These are phyloP conservation scores for Aspergillus ochraceoroseus DNA, from an alignment of 2,329 filamentous ascomycete genomes.

Conservation along the genomic window DNA sequence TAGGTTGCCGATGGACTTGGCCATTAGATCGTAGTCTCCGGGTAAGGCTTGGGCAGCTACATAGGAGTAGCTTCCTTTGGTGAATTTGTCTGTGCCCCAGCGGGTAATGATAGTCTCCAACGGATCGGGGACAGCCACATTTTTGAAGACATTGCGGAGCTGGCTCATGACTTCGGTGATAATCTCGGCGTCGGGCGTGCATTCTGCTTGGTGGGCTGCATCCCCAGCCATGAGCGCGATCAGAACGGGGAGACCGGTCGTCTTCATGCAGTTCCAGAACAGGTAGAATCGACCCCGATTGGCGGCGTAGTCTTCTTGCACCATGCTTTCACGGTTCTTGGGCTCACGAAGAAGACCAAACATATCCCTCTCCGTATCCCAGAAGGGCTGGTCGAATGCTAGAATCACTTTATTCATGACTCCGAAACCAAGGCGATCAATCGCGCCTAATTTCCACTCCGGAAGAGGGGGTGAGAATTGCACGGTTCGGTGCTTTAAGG, in stretches of 20 bases:
- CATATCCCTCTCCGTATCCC: conserved; percentile 85
- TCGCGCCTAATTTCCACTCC: conserved; percentile 73
- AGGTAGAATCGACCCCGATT: conserved; percentile 91
- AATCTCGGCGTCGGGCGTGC: conserved; percentile 67
- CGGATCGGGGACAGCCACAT: conserved; percentile 64
- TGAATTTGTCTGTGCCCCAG: conserved; percentile 86
- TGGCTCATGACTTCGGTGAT: conserved; percentile 75
- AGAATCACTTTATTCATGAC: conserved; percentile 92
- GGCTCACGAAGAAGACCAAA: conserved; percentile 85
- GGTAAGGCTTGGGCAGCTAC: conserved; percentile 75
- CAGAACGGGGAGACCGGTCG: conserved; percentile 78
- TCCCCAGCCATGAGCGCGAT: conserved; percentile 95
- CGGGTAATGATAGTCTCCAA: conserved; percentile 83
- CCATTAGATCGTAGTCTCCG: conserved; percentile 91
- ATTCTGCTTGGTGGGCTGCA: conserved; percentile 82
- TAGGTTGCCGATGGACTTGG: conserved; percentile 73
- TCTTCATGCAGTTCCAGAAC: conserved; percentile 94
- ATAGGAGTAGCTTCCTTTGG: conserved; percentile 92
- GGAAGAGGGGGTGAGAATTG: conserved; percentile 90
- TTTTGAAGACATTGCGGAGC: conserved; percentile 67
- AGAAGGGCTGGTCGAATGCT: conserved; percentile 84
- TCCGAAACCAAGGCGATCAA: conserved; percentile 82
- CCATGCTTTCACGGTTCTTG: conserved; percentile 61
- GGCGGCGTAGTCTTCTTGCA: conserved; percentile 71
- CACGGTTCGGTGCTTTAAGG: conserved; percentile 74